These are phyloP conservation scores for Spiromastix sp. DNA, from an alignment of 2,329 filamentous ascomycete genomes.

Conservation along the genomic window DNA sequence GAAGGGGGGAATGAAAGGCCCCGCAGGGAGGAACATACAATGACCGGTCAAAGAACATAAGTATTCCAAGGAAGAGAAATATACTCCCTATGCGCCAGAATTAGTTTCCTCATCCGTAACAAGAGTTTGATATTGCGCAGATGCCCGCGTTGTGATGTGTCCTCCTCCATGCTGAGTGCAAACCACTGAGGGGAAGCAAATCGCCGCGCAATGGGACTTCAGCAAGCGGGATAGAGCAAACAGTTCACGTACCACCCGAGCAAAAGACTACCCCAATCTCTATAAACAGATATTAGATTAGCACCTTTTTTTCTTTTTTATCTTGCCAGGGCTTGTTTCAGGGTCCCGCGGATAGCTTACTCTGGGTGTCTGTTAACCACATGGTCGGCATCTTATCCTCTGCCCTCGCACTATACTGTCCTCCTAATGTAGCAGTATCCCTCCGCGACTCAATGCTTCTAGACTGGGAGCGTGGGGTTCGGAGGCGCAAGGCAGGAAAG, in stretches of 20 bases:
- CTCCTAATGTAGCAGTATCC: too few relatives aligned
- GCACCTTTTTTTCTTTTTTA: neutral
- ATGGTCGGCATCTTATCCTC: constrained; percentile 60
- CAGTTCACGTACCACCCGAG: constrained; percentile 74
- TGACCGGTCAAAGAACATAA: constrained; percentile 96
- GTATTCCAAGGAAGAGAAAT: constrained; percentile 86
- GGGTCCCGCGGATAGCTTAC: too few relatives aligned
- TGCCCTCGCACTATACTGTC: constrained; percentile 4
- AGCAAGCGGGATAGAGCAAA: too few relatives aligned
- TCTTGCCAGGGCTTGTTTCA: too few relatives aligned
- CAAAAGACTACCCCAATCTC: constrained; percentile 97
- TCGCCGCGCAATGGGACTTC: too few relatives aligned
- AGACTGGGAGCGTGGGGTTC: too few relatives aligned
- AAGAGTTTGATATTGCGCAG: too few relatives aligned
- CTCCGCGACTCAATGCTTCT: neutral
- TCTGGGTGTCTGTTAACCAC: constrained; percentile 95
- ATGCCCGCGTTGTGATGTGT: too few relatives aligned
- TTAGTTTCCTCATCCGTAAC: too few relatives aligned
- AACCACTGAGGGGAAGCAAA: too few relatives aligned
- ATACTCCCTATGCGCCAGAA: constrained; percentile 58
- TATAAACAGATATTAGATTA: constrained; percentile 31
- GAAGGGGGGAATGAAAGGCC: constrained; percentile 2
- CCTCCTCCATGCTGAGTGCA: too few relatives aligned
- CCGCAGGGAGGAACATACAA: constrained; percentile 51
- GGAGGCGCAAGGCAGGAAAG: too few relatives aligned